These are phyloP conservation scores for Lentinus polychrous DNA, from an alignment of 1,284 basidiomycete species.

Conservation along the genomic window DNA sequence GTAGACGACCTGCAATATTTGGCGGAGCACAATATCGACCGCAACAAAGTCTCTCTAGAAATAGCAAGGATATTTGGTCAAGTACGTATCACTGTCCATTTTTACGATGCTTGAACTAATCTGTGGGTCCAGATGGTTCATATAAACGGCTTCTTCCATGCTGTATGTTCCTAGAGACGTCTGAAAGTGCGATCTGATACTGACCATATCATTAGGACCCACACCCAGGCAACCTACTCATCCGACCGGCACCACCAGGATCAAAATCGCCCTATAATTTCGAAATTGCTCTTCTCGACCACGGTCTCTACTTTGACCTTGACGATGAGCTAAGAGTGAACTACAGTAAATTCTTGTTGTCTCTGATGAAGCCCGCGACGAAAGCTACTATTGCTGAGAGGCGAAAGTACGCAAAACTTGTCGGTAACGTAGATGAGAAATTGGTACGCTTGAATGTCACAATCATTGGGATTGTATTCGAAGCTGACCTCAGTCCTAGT, in stretches of 20 bases:
- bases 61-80: constrained; percentile 80
- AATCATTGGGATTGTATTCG: neutral
- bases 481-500: constrained; percentile 33
- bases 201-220: constrained; percentile 47
- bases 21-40: constrained; percentile 79
- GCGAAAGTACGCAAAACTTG: constrained; percentile 78
- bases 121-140: constrained; percentile 78
- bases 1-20: constrained; percentile 89
- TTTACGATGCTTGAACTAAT: neutral
- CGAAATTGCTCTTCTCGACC: constrained; percentile 89
- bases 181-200: neutral
- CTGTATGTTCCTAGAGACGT: constrained; percentile 37
- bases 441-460: constrained; percentile 44
- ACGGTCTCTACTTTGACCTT: constrained; percentile 90
- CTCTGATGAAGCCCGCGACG: constrained; percentile 72
- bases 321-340: constrained; percentile 72
- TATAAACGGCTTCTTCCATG: constrained; percentile 88
- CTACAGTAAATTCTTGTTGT: constrained; percentile 81
- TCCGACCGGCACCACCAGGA: constrained; percentile 59
- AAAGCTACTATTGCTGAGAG: constrained; percentile 59
- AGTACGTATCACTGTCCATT: neutral
- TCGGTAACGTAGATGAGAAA: constrained; percentile 86
- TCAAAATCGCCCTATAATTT: constrained; percentile 88
- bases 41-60: constrained; percentile 90
- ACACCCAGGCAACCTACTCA: constrained; percentile 85